Evolutionary conservation across 1,139 yeast genomes (phyloP), one percentile per base, ranked within the genome.

Genomic region (Saccharomyces hybrid): DNA sequence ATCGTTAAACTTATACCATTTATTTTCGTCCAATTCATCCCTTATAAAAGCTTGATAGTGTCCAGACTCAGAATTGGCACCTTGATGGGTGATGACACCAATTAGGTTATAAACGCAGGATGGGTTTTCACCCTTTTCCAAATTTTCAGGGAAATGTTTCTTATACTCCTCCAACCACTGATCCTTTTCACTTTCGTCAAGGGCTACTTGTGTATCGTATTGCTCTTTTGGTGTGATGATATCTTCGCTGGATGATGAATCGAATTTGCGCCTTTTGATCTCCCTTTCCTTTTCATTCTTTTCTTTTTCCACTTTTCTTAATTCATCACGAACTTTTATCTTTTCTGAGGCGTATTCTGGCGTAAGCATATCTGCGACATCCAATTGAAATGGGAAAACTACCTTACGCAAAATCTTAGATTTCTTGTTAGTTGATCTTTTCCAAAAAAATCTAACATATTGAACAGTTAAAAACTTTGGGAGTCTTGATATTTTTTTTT

Each of bases 1-100:
- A 70, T 93, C 99, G 70, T 93, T 90, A 73, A 89, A 95, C 68
- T 84, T 86, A 85, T 88, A 93, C 99, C 99, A 93, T 62, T 78
- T 79, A 48, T 84, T 82, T 47, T 87, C 89, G 66, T 85, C 95
- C 50, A 74, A 73, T 53, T 79, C 81, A 69, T 88, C 91, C 63
- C 81, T 83, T 30, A 87, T 86, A 73, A 88, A 93, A 26, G 95
- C 84, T 72, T 90, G 97, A 70, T 95, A 93, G 71, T 93, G 99
- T 4, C 99, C 99, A 44, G 97, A 86, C 70, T 95, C 98, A 0
- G 99, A 97, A 51, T 91, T 84, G 4, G 97, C 86, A 50, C 99
- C 99, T 65, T 86, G 87, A 73, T 93, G 99, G 2, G 98, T 90
- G 56, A 93, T 82, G 28, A 93, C 82, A 0, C 96, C 93, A 52